These are phyloP conservation scores for Dimargaris xerosporica DNA, from an alignment of 192 early-diverging fungal species.

Conservation along the genomic window DNA sequence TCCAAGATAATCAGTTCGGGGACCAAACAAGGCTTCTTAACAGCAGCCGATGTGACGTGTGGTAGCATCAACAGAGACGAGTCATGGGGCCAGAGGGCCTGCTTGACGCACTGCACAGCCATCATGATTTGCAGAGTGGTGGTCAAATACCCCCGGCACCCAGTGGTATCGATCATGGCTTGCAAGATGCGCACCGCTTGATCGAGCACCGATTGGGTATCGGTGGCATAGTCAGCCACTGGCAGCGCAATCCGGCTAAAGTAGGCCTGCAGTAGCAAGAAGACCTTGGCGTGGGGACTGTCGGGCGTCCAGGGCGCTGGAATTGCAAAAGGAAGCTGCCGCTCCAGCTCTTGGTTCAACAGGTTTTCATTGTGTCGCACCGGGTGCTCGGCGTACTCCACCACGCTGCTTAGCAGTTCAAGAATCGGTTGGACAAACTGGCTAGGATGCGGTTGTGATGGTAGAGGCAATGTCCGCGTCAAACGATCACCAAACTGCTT, in stretches of 20 bases:
- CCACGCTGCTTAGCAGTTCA: slow-evolving; percentile 59
- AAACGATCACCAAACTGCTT: slow-evolving; percentile 45
- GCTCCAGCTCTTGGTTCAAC: slow-evolving; percentile 69
- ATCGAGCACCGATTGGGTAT: slow-evolving; percentile 81
- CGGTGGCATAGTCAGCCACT: slow-evolving; percentile 79
- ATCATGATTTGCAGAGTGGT: slow-evolving; percentile 60
- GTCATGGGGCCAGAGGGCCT: slow-evolving; percentile 66
- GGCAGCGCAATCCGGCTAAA: slow-evolving; percentile 66
- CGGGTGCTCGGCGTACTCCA: slow-evolving; percentile 83
- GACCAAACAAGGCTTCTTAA: slow-evolving; percentile 7
- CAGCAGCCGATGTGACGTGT: slow-evolving; percentile 16
- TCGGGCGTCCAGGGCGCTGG: slow-evolving; percentile 44
- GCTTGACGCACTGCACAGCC: slow-evolving; percentile 85
- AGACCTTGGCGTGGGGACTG: slow-evolving; percentile 82
- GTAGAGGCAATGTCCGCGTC: slow-evolving; percentile 17
- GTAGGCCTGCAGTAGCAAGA: slow-evolving; percentile 79
- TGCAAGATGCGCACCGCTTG: slow-evolving; percentile 80
- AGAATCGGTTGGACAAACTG: slow-evolving; percentile 50
- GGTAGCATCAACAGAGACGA: slow-evolving; percentile 61
- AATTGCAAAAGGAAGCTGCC: slow-evolving; percentile 48
- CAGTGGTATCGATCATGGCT: slow-evolving; percentile 85
- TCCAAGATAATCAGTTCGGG: slow-evolving; percentile 22
- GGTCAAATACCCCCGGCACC: slow-evolving; percentile 46
- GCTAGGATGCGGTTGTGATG: slow-evolving; percentile 6
- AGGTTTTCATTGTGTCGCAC: slow-evolving; percentile 93